Evolutionary conservation across 1,284 basidiomycete species (phyloP).

Genomic region (Cutaneotrichosporon sp.): DNA sequence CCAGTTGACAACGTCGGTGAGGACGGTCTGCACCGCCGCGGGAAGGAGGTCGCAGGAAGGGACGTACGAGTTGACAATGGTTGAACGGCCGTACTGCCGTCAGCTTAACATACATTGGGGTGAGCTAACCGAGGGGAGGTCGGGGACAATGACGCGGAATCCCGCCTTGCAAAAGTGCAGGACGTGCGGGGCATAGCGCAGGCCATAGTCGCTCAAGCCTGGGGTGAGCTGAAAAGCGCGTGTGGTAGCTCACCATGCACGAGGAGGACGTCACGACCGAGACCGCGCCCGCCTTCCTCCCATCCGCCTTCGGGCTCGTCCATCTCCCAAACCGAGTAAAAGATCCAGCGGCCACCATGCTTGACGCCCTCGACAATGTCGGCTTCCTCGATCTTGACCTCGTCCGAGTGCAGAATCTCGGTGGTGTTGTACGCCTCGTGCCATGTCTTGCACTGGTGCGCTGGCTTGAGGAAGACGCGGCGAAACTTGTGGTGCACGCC

Average conservation of each 20-base stretch:
- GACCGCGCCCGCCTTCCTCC: constrained; percentile 39
- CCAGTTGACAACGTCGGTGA: constrained; percentile 46
- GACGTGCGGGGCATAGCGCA: constrained; percentile 49
- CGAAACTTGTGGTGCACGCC: constrained; percentile 33
- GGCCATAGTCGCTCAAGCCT: constrained; percentile 49
- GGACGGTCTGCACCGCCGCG: constrained; percentile 50
- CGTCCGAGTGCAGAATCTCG: constrained; percentile 41
- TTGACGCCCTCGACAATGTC: constrained; percentile 34
- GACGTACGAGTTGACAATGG: constrained; percentile 50
- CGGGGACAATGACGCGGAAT: constrained; percentile 52
- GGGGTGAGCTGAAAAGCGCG: constrained; percentile 3
- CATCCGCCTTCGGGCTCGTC: constrained; percentile 35
- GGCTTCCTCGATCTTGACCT: constrained; percentile 35
- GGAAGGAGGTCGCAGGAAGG: constrained; percentile 48
- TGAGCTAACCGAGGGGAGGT: constrained; percentile 49
- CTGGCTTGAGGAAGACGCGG: constrained; percentile 41
- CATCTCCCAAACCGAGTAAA: constrained; percentile 47
- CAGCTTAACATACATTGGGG: constrained; percentile 9
- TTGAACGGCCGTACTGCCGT: constrained; percentile 46
- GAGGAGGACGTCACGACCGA: constrained; percentile 42
- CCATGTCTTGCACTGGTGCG: constrained; percentile 21
- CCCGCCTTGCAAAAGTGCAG: constrained; percentile 49
- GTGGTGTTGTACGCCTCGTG: constrained; percentile 39
- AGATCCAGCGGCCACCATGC: constrained; percentile 43
- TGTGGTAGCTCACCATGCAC: constrained; percentile 41